phyloP scores from a whole-genome alignment of 1,284 basidiomycete species.

The Polyporus tsugae region DNA sequence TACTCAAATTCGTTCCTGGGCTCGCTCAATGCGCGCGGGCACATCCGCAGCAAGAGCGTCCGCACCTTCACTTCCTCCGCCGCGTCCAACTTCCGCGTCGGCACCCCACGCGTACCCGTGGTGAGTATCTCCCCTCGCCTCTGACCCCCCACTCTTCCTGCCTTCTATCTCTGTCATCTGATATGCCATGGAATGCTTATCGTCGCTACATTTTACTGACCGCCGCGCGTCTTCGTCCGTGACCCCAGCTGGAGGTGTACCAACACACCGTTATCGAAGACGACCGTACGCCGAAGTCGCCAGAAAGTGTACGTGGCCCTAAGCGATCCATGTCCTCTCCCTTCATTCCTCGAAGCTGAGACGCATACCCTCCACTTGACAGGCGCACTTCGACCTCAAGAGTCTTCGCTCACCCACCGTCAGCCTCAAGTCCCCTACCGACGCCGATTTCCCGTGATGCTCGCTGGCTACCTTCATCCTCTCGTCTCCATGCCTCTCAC shows the following conservation, averaged over 20 bases:
- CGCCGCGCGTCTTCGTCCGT: not conserved
- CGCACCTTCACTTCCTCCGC: constrained; percentile 19
- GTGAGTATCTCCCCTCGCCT: constrained; percentile 11
- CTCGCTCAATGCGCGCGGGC: constrained; percentile 31
- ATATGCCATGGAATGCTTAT: not conserved
- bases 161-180: not conserved
- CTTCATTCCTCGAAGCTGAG: not conserved
- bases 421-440: constrained; percentile 8
- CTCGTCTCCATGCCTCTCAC: not conserved
- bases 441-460: constrained; percentile 1
- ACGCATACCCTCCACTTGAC: not conserved
- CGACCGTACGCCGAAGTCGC: constrained; percentile 13
- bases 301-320: constrained; percentile 10
- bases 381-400: constrained; percentile 15
- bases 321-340: too few relatives aligned
- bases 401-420: constrained; percentile 12
- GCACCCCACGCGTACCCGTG: constrained; percentile 20
- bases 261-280: constrained; percentile 22
- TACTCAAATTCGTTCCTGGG: constrained; percentile 33
- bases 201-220: constrained; percentile 1
- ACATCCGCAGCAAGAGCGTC: constrained; percentile 29
- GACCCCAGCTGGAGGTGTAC: constrained; percentile 19
- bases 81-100: constrained; percentile 13
- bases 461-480: not conserved
- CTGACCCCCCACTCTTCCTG: not conserved